Percentiles rank a stretch among this genome's conserved stretches.
These are phyloP conservation scores for Scopulariopsis brevicaulis DNA, from an alignment of 2,329 filamentous ascomycete species.

Conservation along the genomic window DNA sequence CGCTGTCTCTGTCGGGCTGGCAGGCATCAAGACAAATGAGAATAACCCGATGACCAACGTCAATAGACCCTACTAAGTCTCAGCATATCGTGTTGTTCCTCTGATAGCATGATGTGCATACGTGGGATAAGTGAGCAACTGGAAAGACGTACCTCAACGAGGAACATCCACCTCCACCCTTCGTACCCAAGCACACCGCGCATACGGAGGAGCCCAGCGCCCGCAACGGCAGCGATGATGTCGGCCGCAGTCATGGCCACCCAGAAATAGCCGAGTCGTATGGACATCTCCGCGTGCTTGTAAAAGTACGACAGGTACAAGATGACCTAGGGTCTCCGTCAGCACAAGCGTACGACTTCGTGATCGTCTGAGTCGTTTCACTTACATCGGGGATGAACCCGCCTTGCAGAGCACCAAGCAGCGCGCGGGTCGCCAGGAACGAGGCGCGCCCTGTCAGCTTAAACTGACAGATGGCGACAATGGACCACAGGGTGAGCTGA, in stretches of 20 bases:
- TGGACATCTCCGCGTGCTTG: slow-evolving; percentile 24
- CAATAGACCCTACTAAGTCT: slow-evolving; percentile 19
- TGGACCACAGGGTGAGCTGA: slow-evolving; percentile 44
- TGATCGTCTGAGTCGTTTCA: slow-evolving; percentile 3
- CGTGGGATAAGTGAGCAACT: background rate
- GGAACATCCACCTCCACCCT: slow-evolving; percentile 39
- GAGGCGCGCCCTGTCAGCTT: slow-evolving; percentile 24
- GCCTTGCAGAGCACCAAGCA: slow-evolving; percentile 30
- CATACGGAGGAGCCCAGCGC: slow-evolving; percentile 27
- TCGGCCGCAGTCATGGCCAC: slow-evolving; percentile 26
- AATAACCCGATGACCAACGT: slow-evolving; percentile 36
- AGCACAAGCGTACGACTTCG: background rate
- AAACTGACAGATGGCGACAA: slow-evolving; percentile 37
- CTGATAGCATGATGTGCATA: no score
- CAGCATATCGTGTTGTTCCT: background rate
- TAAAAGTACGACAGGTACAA: slow-evolving; percentile 32
- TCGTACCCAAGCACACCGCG: slow-evolving; percentile 20
- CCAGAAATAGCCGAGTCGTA: slow-evolving; percentile 29
- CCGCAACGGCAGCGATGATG: slow-evolving; percentile 24
- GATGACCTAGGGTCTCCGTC: slow-evolving; percentile 10
- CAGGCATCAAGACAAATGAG: slow-evolving; percentile 43
- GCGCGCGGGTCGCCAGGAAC: slow-evolving; percentile 24
- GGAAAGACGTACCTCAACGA: slow-evolving; percentile 34
- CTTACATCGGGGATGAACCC: slow-evolving; percentile 33
- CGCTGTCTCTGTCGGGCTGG: slow-evolving; percentile 36